Base-by-base conservation (phyloP, 768 basidiomycete genomes). In the Lanmaoa rubissima region DNA sequence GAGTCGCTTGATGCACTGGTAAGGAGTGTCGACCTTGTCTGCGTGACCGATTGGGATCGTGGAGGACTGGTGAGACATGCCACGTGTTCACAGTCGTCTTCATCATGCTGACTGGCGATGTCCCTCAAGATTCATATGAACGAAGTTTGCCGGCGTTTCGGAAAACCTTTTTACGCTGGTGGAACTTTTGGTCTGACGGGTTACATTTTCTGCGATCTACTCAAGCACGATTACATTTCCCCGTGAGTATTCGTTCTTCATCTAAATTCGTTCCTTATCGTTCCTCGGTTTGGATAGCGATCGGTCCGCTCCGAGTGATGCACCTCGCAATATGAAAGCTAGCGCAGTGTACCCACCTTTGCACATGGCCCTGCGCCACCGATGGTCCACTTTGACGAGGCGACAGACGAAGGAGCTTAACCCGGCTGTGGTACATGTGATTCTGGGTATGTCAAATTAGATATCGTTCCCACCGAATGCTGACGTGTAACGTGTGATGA, bases 191-290 rank as follows among this genome's bases (percentile, higher is more conserved):
- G 96, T 21, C 78, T 95, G 57, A 76, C 86, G 45, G 96, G 96
- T 16, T 99, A 93, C 73, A 92, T 97, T 65, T 97, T 98, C 68
- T 93, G 92, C 60, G 95, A 98, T 70, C 79, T 99, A 53, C 77
- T 94, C 54, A 79, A 83, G 53, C 96, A 97, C 65, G 87, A 94
- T 59, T 93, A 88, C 70, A 84, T 97, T 59, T 76, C 86, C 45
- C 83, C 87, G 96, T 95, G 74, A 75, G 94, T 72, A 40, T 39
- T 55, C 8, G 54, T 46, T 46, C 45, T 49, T 56, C 11, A 14
- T 54, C 55, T 59, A 51, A 60, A 46, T 45, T 41, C 35, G 31
- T 46, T 44, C 21, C 40, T 59, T 58, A 61, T 60, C 44, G 24
- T 51, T 24, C 19, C 21, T n/a, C 19, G 9, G 19, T 14, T 8